Base-by-base conservation (phyloP, 2,329 filamentous ascomycete genomes). In the Colletotrichum orbiculare region DNA sequence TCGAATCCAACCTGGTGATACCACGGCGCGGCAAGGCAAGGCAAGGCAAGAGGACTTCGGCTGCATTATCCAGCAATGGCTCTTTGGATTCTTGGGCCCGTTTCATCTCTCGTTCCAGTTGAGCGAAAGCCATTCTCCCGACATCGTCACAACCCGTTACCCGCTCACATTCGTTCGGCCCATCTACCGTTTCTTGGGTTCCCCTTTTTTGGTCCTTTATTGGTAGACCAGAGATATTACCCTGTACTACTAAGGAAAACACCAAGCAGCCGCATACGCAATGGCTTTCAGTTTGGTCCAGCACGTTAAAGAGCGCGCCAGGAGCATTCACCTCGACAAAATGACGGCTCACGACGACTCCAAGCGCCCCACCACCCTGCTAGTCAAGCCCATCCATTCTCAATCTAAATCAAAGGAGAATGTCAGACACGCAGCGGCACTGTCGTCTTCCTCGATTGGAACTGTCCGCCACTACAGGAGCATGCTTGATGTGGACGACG, bases 401-500 rank as follows among this genome's bases (percentile, higher is more conserved):
- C 15, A 74, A 65, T 76, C 8, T 66, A 71, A 60, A 15, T 8
- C 17, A 25, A 54, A 60, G 42, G 68, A 69, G 9, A 69, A 67
- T 33, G 8, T 41, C 12, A 38, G 48, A 7, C 46, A 55, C 11
- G 54, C 56, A 15, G 60, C 64, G 17, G 38, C 39, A 52, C 15
- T 48, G 10, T 38, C 68, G 3, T 54, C 69, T 8, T 58, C 56
- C 41, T 47, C 67, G 2, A 60, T 69, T 17, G 55, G 56, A 53
- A 70, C 69, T 5, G 60, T 72, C 41, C 76, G 68, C 7, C 77
- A 77, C 47, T 85, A 81, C 68, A 79, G 82, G 64, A 87, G 84
- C 73, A 84, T 87, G 85, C 76, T 87, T 17, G 81, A 84, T 49
- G 76, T 87, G 15, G 83, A 84, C 48, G 78, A 79, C 35, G 78